Evolutionary conservation across 495 filamentous ascomycete genomes (phyloP).

Genomic region (Penicillium goetzii): DNA sequence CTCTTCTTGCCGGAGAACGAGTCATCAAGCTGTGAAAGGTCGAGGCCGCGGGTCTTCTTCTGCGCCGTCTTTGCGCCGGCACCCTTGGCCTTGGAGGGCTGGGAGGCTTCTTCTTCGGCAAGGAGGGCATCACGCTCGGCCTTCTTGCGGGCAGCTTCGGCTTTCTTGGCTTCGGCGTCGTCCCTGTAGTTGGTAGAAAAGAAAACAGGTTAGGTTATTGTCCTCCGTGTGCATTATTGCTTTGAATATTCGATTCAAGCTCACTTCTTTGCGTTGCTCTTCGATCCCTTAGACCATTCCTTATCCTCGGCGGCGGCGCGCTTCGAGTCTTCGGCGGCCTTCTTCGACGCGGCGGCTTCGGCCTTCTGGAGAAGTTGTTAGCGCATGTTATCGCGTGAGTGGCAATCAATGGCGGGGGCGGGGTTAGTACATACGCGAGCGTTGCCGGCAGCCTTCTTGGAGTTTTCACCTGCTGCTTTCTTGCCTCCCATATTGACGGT

Average conservation of each 20-base stretch:
- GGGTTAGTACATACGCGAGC: slow-evolving; percentile 58
- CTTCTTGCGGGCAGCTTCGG: slow-evolving; percentile 83
- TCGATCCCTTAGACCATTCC: slow-evolving; percentile 85
- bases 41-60: slow-evolving; percentile 70
- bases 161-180: slow-evolving; percentile 81
- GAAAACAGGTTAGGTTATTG: slow-evolving; percentile 19
- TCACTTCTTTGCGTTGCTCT: slow-evolving; percentile 83
- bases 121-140: slow-evolving; percentile 82
- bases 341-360: slow-evolving; percentile 78
- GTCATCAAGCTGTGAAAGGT: slow-evolving; percentile 70
- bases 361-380: slow-evolving; percentile 69
- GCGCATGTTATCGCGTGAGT: slow-evolving; percentile 12
- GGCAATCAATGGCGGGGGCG: slow-evolving; percentile 37
- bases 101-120: slow-evolving; percentile 77
- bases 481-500: slow-evolving; percentile 52
- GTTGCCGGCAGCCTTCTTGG: slow-evolving; percentile 89
- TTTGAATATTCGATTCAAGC: background rate
- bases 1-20: slow-evolving; percentile 46
- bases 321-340: slow-evolving; percentile 70
- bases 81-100: slow-evolving; percentile 60
- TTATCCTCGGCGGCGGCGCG: slow-evolving; percentile 68
- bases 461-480: slow-evolving; percentile 72
- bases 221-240: background rate
- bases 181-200: slow-evolving; percentile 57
- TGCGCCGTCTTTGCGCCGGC: slow-evolving; percentile 62